Evolutionary conservation across 106 monocot genomes (phyloP).

Genomic region (Dendrobium chrysotoxum): DNA sequence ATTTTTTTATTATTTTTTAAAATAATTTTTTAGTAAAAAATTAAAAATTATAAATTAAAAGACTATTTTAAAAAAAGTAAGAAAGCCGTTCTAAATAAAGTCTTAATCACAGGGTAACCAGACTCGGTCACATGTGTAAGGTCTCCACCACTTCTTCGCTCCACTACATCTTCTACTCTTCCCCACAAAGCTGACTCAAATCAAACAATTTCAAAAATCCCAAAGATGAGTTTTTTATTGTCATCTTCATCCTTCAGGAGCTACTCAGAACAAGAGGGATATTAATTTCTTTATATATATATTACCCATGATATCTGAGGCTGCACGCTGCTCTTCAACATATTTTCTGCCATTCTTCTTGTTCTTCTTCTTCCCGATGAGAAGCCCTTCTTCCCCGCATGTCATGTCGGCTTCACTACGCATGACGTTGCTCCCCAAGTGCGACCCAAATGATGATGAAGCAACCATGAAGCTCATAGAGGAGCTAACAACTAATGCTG

Average conservation of each 20-base stretch:
- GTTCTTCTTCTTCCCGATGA: not conserved
- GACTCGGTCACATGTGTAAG: constrained; percentile 81
- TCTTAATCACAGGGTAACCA: constrained; percentile 20
- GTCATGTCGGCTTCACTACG: not conserved
- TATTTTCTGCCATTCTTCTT: no score
- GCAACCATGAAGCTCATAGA: constrained; percentile 43
- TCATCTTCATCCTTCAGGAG: constrained; percentile 27
- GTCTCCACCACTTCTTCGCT: constrained; percentile 34
- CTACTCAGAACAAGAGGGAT: constrained; percentile 23
- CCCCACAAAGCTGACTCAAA: constrained; percentile 37
- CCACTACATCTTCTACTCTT: constrained; percentile 37
- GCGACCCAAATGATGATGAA: constrained; percentile 61
- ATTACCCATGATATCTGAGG: constrained; percentile 16
- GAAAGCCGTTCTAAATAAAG: no score
- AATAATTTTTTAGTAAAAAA: no score
- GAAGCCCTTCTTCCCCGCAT: not conserved
- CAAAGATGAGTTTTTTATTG: constrained; percentile 12
- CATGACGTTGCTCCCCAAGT: constrained; percentile 26
- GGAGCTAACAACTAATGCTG: constrained; percentile 46
- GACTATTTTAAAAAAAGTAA: no score
- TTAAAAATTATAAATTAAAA: no score
- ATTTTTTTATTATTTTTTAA: no score
- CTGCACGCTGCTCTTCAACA: not conserved
- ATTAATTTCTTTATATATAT: not conserved
- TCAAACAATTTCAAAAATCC: not conserved